These are phyloP conservation scores for Venturia nashicola DNA, from an alignment of 2,329 filamentous ascomycete species.

Conservation along the genomic window DNA sequence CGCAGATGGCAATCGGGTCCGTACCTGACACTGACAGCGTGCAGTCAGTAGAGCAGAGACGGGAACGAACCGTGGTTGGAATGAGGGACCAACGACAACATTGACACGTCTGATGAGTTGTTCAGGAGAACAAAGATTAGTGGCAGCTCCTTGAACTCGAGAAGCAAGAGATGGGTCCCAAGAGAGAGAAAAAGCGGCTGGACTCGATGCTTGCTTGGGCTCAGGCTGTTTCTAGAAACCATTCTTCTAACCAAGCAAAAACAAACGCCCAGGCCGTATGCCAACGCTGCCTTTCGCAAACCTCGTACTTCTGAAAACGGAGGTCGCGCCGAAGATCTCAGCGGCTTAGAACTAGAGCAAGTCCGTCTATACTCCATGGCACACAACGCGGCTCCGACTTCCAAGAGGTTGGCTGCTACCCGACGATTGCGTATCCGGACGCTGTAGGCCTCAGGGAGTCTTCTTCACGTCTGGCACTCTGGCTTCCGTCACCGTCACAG, in stretches of 20 bases:
- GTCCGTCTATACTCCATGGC: neutral
- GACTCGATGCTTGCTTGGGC: neutral
- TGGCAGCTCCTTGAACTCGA: neutral
- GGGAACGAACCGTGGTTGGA: neutral
- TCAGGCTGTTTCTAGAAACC: neutral
- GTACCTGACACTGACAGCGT: too few relatives aligned
- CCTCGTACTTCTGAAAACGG: neutral
- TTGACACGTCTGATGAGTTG: neutral
- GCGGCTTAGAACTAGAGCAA: neutral
- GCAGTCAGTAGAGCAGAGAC: neutral
- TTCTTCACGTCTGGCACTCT: neutral
- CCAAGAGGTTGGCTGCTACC: neutral
- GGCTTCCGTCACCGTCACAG: neutral
- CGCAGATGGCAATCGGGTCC: too few relatives aligned
- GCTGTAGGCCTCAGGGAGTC: neutral
- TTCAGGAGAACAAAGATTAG: neutral
- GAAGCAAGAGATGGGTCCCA: neutral
- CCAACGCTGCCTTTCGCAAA: neutral
- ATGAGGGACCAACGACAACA: neutral
- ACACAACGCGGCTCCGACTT: neutral
- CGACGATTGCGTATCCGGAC: neutral
- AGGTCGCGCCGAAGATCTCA: neutral
- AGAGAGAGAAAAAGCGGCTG: neutral
- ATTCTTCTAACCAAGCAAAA: neutral
- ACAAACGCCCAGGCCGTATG: neutral